These are phyloP conservation scores for Candolleomyces efflorescens DNA, from an alignment of 768 basidiomycete species.

Conservation along the genomic window DNA sequence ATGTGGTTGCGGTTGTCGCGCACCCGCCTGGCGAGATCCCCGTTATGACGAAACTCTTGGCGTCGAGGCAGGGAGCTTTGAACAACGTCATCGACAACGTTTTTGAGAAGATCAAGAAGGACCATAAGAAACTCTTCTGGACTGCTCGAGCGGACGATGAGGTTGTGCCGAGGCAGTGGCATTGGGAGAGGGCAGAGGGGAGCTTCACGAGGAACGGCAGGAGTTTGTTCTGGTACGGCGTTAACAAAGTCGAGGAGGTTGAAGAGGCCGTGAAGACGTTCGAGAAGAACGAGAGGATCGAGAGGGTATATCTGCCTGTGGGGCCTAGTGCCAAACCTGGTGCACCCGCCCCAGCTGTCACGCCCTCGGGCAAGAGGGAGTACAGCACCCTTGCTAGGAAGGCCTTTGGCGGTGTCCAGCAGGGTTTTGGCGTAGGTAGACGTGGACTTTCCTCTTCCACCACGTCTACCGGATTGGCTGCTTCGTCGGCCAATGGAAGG, in stretches of 20 bases:
- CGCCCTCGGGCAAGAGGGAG: slow-evolving; percentile 40
- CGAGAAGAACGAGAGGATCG: slow-evolving; percentile 78
- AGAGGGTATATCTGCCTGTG: slow-evolving; percentile 87
- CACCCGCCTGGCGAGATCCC: slow-evolving; percentile 87
- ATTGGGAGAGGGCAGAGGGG: slow-evolving; percentile 97
- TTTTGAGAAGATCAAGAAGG: slow-evolving; percentile 93
- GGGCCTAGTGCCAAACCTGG: slow-evolving; percentile 48
- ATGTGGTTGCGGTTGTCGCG: slow-evolving; percentile 91
- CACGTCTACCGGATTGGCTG: slow-evolving; percentile 26
- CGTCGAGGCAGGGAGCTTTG: slow-evolving; percentile 83
- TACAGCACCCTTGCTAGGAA: slow-evolving; percentile 55
- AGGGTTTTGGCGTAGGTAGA: slow-evolving; percentile 42
- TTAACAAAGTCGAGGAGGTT: slow-evolving; percentile 88
- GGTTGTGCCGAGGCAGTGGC: slow-evolving; percentile 82
- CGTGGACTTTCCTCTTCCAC: slow-evolving; percentile 71
- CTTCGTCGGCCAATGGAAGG: slow-evolving; percentile 37
- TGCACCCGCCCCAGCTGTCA: slow-evolving; percentile 41
- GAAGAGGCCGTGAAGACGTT: slow-evolving; percentile 76
- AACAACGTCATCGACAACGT: slow-evolving; percentile 98
- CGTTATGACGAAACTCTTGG: slow-evolving; percentile 88
- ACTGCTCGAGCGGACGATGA: slow-evolving; percentile 96
- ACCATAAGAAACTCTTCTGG: slow-evolving; percentile 94
- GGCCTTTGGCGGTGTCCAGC: slow-evolving; percentile 22
- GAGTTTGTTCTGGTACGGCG: slow-evolving; percentile 97
- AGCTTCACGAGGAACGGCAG: slow-evolving; percentile 93